These are phyloP conservation scores for Micractinium sp. DNA, from an alignment of 139 green algal genomes.

Conservation along the genomic window DNA sequence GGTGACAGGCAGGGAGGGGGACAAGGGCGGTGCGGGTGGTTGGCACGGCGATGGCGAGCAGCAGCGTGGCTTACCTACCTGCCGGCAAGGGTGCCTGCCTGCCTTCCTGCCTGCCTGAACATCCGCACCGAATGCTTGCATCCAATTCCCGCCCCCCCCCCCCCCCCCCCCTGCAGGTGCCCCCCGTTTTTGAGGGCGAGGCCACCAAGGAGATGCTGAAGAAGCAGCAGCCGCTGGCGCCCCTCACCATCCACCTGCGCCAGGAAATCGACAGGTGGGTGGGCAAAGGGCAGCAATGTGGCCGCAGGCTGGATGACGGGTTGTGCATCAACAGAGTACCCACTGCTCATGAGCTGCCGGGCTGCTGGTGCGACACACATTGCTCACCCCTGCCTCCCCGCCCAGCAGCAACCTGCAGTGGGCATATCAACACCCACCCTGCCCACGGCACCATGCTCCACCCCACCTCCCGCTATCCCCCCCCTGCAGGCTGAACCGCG, in stretches of 20 bases:
- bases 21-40: neutral
- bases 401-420: neutral
- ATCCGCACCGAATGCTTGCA: neutral
- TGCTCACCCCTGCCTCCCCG: neutral
- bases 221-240: conserved; percentile 83
- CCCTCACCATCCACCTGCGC: conserved; percentile 91
- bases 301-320: neutral
- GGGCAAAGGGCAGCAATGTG: too few species aligned
- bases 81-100: neutral
- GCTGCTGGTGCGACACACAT: too few species aligned
- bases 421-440: neutral
- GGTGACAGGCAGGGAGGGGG: neutral
- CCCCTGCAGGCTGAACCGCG: conserved; percentile 91
- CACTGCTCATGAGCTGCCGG: too few species aligned
- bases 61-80: neutral
- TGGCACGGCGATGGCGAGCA: neutral
- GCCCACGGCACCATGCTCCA: neutral
- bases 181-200: conserved; percentile 86
- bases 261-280: conserved; percentile 61
- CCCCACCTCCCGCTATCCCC: neutral
- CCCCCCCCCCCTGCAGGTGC: conserved; percentile 53
- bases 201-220: conserved; percentile 86
- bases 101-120: neutral
- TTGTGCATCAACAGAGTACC: neutral
- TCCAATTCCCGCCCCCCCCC: neutral